phyloP scores from a whole-genome alignment of 257 asterid species.

The Galeopsis tetrahit region DNA sequence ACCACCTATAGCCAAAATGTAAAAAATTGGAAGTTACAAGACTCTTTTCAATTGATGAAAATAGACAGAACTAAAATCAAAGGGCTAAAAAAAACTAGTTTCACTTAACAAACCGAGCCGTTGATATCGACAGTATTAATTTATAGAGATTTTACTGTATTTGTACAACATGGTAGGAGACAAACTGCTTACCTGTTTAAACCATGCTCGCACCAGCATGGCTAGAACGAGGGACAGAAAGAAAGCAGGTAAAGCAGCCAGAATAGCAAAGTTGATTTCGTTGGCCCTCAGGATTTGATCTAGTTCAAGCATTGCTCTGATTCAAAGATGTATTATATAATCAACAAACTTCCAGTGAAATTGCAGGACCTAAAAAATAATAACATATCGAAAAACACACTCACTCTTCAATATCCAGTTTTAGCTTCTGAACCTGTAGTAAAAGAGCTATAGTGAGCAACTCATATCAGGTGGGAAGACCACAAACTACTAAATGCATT shows the following conservation, averaged over 20 bases:
- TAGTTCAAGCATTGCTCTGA: slow-evolving; percentile 99
- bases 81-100: too few species aligned
- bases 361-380: slow-evolving; percentile 18
- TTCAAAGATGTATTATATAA: slow-evolving; percentile 37
- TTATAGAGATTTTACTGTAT: too few species aligned
- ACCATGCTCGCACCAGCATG: slow-evolving; percentile 90
- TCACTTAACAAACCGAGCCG: too few species aligned
- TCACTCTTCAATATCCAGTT: slow-evolving; percentile 95
- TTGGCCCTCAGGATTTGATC: slow-evolving; percentile 99
- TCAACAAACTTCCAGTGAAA: slow-evolving; percentile 36
- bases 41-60: too few species aligned
- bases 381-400: slow-evolving; percentile 43
- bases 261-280: slow-evolving; percentile 96
- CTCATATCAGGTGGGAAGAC: slow-evolving; percentile 42
- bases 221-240: slow-evolving; percentile 75
- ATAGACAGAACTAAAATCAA: too few species aligned
- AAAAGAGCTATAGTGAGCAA: slow-evolving; percentile 26
- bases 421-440: slow-evolving; percentile 96
- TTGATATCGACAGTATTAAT: too few species aligned
- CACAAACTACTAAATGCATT: slow-evolving; percentile 29
- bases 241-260: slow-evolving; percentile 99
- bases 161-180: neutral
- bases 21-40: too few species aligned
- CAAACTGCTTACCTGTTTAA: slow-evolving; percentile 67
- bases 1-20: too few species aligned